phyloP scores from a whole-genome alignment of 495 filamentous ascomycete species.

The Tuber brumale region DNA sequence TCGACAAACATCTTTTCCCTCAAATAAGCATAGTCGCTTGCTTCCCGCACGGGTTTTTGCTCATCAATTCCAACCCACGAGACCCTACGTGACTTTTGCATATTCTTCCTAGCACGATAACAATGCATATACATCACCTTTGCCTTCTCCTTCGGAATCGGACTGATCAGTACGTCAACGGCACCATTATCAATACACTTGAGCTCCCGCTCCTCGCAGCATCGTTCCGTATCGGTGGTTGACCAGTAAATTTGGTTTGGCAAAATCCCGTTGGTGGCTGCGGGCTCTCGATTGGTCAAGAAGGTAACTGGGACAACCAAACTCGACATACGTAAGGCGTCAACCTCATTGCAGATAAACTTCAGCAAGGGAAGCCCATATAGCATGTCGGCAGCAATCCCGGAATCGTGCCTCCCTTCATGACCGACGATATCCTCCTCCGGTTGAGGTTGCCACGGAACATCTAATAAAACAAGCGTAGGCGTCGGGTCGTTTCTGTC shows the following conservation, averaged over 20 bases:
- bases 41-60: slow-evolving; percentile 54
- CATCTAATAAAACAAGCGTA: slow-evolving; percentile 70
- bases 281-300: slow-evolving; percentile 42
- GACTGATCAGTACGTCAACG: slow-evolving; percentile 72
- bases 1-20: slow-evolving; percentile 63
- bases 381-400: slow-evolving; percentile 48
- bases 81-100: slow-evolving; percentile 64
- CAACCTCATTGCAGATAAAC: slow-evolving; percentile 62
- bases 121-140: slow-evolving; percentile 72
- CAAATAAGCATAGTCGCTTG: slow-evolving; percentile 64
- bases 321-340: slow-evolving; percentile 63
- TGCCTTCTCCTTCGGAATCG: slow-evolving; percentile 62
- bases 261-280: slow-evolving; percentile 16
- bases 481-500: slow-evolving; percentile 60
- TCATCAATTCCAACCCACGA: slow-evolving; percentile 90
- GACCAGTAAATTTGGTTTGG: slow-evolving; percentile 21
- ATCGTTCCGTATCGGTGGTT: slow-evolving; percentile 46
- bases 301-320: slow-evolving; percentile 68
- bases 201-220: slow-evolving; percentile 37
- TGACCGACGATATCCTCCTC: slow-evolving; percentile 43
- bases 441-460: slow-evolving; percentile 52
- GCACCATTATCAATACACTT: slow-evolving; percentile 71
- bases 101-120: slow-evolving; percentile 68
- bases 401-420: slow-evolving; percentile 42
- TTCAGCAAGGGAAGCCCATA: slow-evolving; percentile 64